A percentile compares a stretch with the other conserved stretches of the same genome.
These are phyloP conservation scores for Heterococcus sp. DNA, from an alignment of 108 stramenopile species.

Conservation along the genomic window DNA sequence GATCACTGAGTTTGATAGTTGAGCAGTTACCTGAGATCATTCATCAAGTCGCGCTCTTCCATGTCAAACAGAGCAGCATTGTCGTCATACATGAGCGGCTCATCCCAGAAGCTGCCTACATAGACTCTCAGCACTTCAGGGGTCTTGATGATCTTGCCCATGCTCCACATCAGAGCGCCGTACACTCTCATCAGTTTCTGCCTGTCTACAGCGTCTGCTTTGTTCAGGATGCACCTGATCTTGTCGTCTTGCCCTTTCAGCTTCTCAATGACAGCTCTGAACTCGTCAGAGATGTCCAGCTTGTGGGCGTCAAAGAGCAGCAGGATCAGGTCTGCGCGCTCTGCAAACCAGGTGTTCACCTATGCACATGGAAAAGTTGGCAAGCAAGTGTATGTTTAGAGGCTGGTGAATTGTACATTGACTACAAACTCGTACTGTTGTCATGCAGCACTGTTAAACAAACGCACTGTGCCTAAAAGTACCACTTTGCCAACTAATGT, in stretches of 20 bases:
- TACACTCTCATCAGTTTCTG: constrained; percentile 78
- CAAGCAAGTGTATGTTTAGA: background rate
- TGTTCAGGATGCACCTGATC: constrained; percentile 75
- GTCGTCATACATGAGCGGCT: constrained; percentile 59
- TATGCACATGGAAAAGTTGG: background rate
- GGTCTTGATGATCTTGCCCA: constrained; percentile 71
- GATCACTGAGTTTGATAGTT: background rate
- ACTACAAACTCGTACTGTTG: background rate
- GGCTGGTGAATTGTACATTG: background rate
- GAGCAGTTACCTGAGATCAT: constrained; percentile 51
- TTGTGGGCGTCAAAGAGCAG: constrained; percentile 91
- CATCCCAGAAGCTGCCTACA: constrained; percentile 74
- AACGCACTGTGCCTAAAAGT: background rate
- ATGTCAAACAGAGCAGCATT: constrained; percentile 67
- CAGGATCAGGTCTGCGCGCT: constrained; percentile 92
- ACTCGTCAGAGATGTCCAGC: constrained; percentile 79
- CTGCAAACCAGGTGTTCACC: constrained; percentile 97
- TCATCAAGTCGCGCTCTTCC: constrained; percentile 69
- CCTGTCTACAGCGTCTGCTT: constrained; percentile 73
- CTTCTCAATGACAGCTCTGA: constrained; percentile 71
- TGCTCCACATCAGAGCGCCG: constrained; percentile 65
- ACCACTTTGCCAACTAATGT: background rate
- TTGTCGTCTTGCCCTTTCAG: constrained; percentile 70
- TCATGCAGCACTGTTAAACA: background rate
- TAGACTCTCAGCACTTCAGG: constrained; percentile 72